Evolutionary conservation across 148 eudicot genomes (phyloP), one percentile per base, ranked within the genome.

Genomic region (Fagopyrum esculentum): DNA sequence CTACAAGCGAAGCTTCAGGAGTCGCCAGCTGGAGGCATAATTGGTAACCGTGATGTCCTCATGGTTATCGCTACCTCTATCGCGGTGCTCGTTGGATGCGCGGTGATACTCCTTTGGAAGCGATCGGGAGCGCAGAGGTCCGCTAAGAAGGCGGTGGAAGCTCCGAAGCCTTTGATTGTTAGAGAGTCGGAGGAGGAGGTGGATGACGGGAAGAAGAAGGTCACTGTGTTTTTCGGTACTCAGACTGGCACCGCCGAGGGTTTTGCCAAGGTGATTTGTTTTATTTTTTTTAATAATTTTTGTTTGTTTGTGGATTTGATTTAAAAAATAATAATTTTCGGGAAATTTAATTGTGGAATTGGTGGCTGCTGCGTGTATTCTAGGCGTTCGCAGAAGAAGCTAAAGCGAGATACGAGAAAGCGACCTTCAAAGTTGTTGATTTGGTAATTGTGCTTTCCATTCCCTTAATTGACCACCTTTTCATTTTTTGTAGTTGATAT

Each of bases 201-300:
- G 49, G 98, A 91, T 77, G 98, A 91, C 45, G 90, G 91, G 6
- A 87, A 80, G 83, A 89, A 79, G 75, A 93, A 86, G 75, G 91
- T 93, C 19, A 86, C 97, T 15, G 74, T 93, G 66, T 91, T 93
- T 59, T 93, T 85, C 71, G 98, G 98, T 1, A 93, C 97, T 19
- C 97, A 95, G 76, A 95, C 99, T 56, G 99, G 99, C 43, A 95
- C 99, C 4, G 99, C 99, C 54, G 99, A 95, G 78, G 99, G 99
- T 17, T 95, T 95, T 44, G 94, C 97, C 4, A 95, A 95, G 96
- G 98, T 91, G 47, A 35, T 35, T 35, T 35, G 40, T 35, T 35
- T 35, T 35, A 35, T 0, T 35, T 35, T 35, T 35, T 35, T 35
- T 35, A 35, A 35, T 35, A 47, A n/a, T 76, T 51, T 43, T 16